Percentiles rank a stretch among this genome's conserved stretches.
phyloP scores from a whole-genome alignment of 2,329 filamentous ascomycete species.

The Tricladium varicosporioides region DNA sequence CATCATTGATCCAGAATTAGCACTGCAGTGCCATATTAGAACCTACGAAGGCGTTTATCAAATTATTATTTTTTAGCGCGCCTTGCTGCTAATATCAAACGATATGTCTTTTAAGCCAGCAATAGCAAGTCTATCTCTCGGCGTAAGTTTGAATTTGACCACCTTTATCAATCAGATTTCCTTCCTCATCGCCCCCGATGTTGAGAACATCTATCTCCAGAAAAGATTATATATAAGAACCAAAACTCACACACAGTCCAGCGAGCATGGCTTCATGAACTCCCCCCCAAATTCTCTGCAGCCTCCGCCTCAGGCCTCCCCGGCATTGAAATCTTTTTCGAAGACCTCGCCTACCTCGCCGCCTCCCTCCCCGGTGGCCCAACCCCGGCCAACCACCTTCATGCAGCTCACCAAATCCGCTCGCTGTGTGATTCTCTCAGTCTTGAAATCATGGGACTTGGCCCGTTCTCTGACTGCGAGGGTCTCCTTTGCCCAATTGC shows the following conservation, averaged over 20 bases:
- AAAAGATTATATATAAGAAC: not conserved
- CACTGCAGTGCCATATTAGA: no score
- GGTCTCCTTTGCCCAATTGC: constrained; percentile 62
- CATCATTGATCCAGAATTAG: no score
- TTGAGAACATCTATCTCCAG: not conserved
- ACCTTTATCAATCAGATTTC: not conserved
- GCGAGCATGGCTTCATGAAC: constrained; percentile 65
- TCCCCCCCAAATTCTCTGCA: constrained; percentile 66
- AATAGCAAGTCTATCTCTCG: constrained; percentile 77
- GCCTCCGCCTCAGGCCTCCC: constrained; percentile 63
- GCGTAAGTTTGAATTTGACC: constrained; percentile 35
- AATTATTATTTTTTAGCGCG: no score
- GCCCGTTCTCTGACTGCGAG: constrained; percentile 77
- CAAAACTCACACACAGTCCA: constrained; percentile 45
- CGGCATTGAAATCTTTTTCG: constrained; percentile 75
- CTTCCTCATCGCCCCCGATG: not conserved
- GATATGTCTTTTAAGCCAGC: constrained; percentile 57
- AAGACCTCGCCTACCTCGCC: constrained; percentile 67
- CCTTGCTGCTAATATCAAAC: no score
- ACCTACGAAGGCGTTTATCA: no score
- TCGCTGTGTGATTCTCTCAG: constrained; percentile 53
- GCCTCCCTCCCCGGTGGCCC: constrained; percentile 21
- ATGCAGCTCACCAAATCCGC: constrained; percentile 56
- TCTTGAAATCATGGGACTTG: constrained; percentile 53
- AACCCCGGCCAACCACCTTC: constrained; percentile 44